Evolutionary conservation across 495 filamentous ascomycete genomes (phyloP).

Genomic region (Penicillium turbatum): DNA sequence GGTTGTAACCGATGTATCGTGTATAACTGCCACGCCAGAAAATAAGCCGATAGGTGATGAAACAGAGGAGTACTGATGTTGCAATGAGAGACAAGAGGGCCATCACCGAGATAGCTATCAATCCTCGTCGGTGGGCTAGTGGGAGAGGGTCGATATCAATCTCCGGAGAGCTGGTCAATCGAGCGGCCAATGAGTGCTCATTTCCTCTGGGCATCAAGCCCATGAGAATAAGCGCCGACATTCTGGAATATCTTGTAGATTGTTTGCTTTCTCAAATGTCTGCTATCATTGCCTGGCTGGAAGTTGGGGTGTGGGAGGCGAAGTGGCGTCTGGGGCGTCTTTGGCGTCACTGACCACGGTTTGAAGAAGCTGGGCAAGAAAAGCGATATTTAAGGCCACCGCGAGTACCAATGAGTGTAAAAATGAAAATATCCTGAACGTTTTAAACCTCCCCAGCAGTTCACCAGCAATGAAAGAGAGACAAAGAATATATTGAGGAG

Average conservation of each 20-base stretch:
- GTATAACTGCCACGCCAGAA: slow-evolving; percentile 50
- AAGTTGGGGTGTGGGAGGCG: neutral
- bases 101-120: slow-evolving; percentile 54
- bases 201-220: slow-evolving; percentile 16
- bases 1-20: slow-evolving; percentile 55
- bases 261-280: neutral
- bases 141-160: slow-evolving; percentile 47
- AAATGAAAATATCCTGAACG: neutral
- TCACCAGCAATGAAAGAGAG: neutral
- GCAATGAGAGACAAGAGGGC: slow-evolving; percentile 58
- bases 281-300: neutral
- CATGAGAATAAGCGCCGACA: slow-evolving; percentile 25
- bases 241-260: slow-evolving; percentile 9
- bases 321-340: neutral
- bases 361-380: neutral
- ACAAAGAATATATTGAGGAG: neutral
- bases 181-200: slow-evolving; percentile 19
- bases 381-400: neutral
- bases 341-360: neutral
- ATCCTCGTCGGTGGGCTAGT: slow-evolving; percentile 43
- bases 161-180: slow-evolving; percentile 12
- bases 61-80: slow-evolving; percentile 47
- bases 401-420: neutral
- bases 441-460: neutral
- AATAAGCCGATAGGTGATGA: slow-evolving; percentile 54